Percentiles rank a stretch among this genome's conserved stretches.
Evolutionary conservation across 345 rosid species (phyloP).

Genomic region (Linum tenue): DNA sequence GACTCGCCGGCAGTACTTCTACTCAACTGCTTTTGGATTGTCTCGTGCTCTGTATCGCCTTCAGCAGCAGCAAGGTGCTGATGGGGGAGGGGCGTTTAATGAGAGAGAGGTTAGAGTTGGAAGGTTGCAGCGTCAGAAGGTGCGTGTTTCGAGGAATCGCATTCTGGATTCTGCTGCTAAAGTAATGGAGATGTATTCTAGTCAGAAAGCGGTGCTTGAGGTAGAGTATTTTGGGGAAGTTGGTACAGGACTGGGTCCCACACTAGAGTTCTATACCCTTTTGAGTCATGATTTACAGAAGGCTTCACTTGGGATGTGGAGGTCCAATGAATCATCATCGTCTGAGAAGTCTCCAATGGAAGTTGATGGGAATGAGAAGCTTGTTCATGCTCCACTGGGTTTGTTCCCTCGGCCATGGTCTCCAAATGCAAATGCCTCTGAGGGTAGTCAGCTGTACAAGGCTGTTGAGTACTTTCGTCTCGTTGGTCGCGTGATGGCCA

Average conservation of each 20-base stretch:
- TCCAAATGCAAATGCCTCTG: constrained; percentile 58
- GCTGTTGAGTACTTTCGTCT: constrained; percentile 76
- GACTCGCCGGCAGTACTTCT: constrained; percentile 89
- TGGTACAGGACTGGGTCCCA: constrained; percentile 98
- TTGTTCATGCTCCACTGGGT: constrained; percentile 78
- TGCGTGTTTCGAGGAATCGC: constrained; percentile 94
- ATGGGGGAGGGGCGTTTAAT: constrained; percentile 57
- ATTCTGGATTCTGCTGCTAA: constrained; percentile 97
- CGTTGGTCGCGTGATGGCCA: constrained; percentile 95
- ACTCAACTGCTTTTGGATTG: constrained; percentile 96
- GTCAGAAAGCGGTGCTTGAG: constrained; percentile 97
- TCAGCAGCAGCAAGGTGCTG: constrained; percentile 99
- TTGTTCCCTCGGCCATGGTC: constrained; percentile 95
- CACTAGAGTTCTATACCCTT: constrained; percentile 94
- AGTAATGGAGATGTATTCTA: constrained; percentile 99
- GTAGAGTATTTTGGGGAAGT: constrained; percentile 99
- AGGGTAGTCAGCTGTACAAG: constrained; percentile 61
- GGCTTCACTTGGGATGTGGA: constrained; percentile 84
- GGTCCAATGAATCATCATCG: constrained; percentile 39
- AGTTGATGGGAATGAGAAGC: constrained; percentile 42
- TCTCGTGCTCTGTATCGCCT: constrained; percentile 95
- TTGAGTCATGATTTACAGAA: constrained; percentile 91
- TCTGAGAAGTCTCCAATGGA: constrained; percentile 42
- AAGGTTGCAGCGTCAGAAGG: constrained; percentile 95
- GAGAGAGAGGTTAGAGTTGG: constrained; percentile 95